Base-by-base conservation (phyloP, 108 stramenopile genomes). In the Cyclotella kingstonii region DNA sequence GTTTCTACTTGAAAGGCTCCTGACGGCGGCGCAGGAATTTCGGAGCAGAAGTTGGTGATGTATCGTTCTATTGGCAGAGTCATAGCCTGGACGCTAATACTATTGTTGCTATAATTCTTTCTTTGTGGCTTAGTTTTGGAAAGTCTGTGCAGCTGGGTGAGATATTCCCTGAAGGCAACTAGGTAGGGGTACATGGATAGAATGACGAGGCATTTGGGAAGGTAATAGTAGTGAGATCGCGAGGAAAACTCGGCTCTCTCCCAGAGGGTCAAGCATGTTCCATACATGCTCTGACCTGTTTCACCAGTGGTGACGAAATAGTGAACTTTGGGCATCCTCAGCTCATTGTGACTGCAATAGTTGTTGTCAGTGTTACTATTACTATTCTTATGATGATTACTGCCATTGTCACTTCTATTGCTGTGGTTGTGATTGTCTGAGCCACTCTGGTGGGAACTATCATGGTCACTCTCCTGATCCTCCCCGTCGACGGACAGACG, bases 21-120 rank as follows among this genome's bases (percentile, higher is more conserved):
- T 9, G 84, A 88, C 0, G 97, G 95, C 4, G 97, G 95, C 12
- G 95, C 88, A 25, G 97, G 95, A 31, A 95, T 78, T 70, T 97
- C 97, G 49, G 81, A 73, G 57, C 95, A 88, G 63, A 98, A 94
- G 75, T 96, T 98, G 60, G 76, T 66, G 55, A 98, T 90, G 68
- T 95, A 90, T 6, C 97, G 80, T 73, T 98, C 97, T 44, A 98
- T 75, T 5, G 97, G 97, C 7, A 95, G 51, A 10, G 91, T 88
- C 73, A 93, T 81, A 35, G 78, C 81, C 35, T 81, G 31, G 23
- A 30, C 47, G 25, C 18, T 25, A 7, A 18, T 10, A 9, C 3
- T 41, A 2, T 25, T 21, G 45, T 66, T 21, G 44, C 7, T 1
- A 25, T 27, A 2, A n/a, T 18, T 35, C 8, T 54, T 44, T 12